A percentile compares a stretch with the other conserved stretches of the same genome.
These are phyloP conservation scores for Fusarium sp. DNA, from an alignment of 2,329 filamentous ascomycete genomes.

Conservation along the genomic window DNA sequence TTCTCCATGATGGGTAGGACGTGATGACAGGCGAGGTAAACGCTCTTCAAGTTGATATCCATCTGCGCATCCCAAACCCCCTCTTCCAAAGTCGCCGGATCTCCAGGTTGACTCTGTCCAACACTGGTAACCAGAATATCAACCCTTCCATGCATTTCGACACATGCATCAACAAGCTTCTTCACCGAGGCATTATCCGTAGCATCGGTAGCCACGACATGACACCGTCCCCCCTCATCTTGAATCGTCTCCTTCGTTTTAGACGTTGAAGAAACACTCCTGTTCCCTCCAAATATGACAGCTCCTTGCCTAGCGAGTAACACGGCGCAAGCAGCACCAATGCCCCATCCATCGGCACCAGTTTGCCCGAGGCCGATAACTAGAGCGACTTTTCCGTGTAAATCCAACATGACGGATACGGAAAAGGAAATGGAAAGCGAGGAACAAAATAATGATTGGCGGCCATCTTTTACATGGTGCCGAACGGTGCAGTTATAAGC, in stretches of 20 bases:
- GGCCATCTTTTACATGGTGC: not conserved
- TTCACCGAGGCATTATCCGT: conserved; percentile 64
- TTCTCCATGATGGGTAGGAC: conserved; percentile 65
- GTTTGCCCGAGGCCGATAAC: conserved; percentile 59
- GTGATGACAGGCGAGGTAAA: conserved; percentile 63
- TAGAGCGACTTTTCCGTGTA: conserved; percentile 56
- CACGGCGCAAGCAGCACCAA: conserved; percentile 61
- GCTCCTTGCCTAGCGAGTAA: conserved; percentile 60
- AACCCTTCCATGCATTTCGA: conserved; percentile 63
- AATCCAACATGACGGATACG: conserved; percentile 46
- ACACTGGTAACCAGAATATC: conserved; percentile 72
- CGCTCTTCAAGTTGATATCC: conserved; percentile 65
- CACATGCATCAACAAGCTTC: conserved; percentile 61
- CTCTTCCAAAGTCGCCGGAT: conserved; percentile 60
- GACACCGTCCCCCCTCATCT: conserved; percentile 46
- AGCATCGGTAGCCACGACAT: conserved; percentile 60
- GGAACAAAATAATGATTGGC: not conserved
- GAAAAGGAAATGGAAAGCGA: not conserved
- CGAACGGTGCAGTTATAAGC: not conserved
- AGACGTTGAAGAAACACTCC: conserved; percentile 52
- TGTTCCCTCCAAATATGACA: conserved; percentile 61
- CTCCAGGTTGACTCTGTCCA: conserved; percentile 64
- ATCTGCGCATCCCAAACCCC: conserved; percentile 63
- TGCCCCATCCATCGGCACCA: conserved; percentile 59
- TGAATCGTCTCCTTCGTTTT: conserved; percentile 54